phyloP scores from a whole-genome alignment of 495 filamentous ascomycete genomes.

The Aspergillus biplanus region DNA sequence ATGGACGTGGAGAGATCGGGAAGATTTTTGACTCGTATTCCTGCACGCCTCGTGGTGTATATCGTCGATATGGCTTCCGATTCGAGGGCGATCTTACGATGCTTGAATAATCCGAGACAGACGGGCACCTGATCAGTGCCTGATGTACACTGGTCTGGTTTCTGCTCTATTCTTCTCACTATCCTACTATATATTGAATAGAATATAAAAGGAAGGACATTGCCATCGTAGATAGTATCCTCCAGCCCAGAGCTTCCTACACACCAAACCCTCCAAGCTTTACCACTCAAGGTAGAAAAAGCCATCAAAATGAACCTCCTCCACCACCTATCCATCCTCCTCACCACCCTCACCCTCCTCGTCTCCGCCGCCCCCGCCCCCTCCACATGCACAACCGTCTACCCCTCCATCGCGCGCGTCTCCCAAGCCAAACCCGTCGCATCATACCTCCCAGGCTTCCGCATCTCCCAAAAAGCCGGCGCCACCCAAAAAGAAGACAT shows the following conservation, averaged over 20 bases:
- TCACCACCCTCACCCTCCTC: constrained; percentile 2
- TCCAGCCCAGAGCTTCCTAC: neutral
- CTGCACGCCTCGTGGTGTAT: neutral
- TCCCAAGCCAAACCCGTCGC: constrained; percentile 15
- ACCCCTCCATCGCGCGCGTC: constrained; percentile 14
- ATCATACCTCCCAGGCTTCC: constrained; percentile 18
- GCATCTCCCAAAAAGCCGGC: constrained; percentile 11
- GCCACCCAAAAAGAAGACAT: constrained; percentile 16
- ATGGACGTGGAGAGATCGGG: neutral
- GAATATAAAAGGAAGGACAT: too few relatives aligned
- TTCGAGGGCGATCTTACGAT: too few relatives aligned
- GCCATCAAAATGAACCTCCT: constrained; percentile 8
- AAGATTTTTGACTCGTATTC: neutral
- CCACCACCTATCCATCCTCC: constrained; percentile 12
- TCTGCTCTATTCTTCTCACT: too few relatives aligned
- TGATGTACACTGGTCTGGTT: too few relatives aligned
- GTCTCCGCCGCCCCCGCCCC: constrained; percentile 5
- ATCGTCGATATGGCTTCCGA: neutral
- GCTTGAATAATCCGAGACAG: too few relatives aligned
- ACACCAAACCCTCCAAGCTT: neutral
- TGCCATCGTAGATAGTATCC: neutral
- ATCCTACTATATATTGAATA: too few relatives aligned
- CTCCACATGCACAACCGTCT: constrained; percentile 14
- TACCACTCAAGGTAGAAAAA: neutral
- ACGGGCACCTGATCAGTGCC: too few relatives aligned